Evolutionary conservation across 768 basidiomycete species (phyloP), one percentile per base, ranked within the genome.

Genomic region (Tulasnella sp.): DNA sequence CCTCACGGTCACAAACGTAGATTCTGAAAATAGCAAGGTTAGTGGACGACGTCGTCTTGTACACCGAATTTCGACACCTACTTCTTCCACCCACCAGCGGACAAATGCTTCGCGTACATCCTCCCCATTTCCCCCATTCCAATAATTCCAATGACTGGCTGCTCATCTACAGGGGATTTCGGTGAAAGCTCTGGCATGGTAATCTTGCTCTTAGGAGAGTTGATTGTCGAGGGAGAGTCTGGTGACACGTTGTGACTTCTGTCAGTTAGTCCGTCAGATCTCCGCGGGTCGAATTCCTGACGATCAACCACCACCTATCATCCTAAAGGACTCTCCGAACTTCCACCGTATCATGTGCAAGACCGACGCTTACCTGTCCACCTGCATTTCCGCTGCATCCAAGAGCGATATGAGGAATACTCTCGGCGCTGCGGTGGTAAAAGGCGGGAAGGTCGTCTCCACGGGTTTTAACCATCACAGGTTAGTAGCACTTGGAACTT

Each of bases 71-170:
- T n/a, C 16, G 6, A 16, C 17, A 78, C 84, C 73, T 74, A 94
- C 95, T 88, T 90, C 80, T 88, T 86, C 89, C 93, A 94, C 1
- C 96, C 95, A 11, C 89, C 94, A 6, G 83, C 82, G 12, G 88
- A 86, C 32, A 99, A 83, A n/a, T 83, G 79, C 19, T 84, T 85
- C 0, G 94, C 94, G 79, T 98, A 98, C 94, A 98, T 94, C 77
- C 83, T 83, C 1, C 96, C 96, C 96, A 98, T 98, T 66, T 91
- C 92, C 0, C 95, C 95, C 95, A 98, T 97, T 1, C 96, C 95
- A 74, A 97, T 97, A 67, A 97, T 82, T 1, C 95, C 95, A 42
- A 98, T 91, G 0, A 85, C 84, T 6, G 92, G 92, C 75, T 94
- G 92, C 32, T 82, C 79, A 5, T 83, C 80, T 1, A 78, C 22